These are phyloP conservation scores for Talaromyces ruber DNA, from an alignment of 495 filamentous ascomycete species.

Conservation along the genomic window DNA sequence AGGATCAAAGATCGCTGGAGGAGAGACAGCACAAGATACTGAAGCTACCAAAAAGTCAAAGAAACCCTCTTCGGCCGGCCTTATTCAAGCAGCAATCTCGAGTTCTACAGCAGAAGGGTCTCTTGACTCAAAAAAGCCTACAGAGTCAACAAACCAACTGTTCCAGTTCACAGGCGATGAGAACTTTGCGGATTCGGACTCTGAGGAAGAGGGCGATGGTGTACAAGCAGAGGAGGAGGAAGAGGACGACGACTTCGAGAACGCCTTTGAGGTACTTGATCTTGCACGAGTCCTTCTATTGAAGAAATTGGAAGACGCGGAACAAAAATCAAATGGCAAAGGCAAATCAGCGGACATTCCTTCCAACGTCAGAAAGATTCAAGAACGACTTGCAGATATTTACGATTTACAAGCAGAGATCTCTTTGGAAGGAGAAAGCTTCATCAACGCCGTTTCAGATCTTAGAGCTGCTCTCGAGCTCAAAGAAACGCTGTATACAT, in stretches of 20 bases:
- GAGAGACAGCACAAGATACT: slow-evolving; percentile 35
- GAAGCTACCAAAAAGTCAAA: slow-evolving; percentile 10
- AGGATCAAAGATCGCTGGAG: slow-evolving; percentile 65
- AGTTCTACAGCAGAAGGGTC: slow-evolving; percentile 12
- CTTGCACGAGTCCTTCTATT: slow-evolving; percentile 74
- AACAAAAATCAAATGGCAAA: slow-evolving; percentile 34
- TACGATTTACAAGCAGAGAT: slow-evolving; percentile 91
- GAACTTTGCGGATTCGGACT: slow-evolving; percentile 72
- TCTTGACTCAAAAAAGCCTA: slow-evolving; percentile 21
- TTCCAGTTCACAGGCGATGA: slow-evolving; percentile 95
- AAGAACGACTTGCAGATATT: slow-evolving; percentile 80
- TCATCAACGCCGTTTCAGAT: slow-evolving; percentile 72
- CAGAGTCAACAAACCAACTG: slow-evolving; percentile 35
- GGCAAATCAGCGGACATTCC: slow-evolving; percentile 44
- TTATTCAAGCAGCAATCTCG: slow-evolving; percentile 10
- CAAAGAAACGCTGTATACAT: slow-evolving; percentile 65
- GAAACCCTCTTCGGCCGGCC: background rate
- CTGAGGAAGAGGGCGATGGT: slow-evolving; percentile 51
- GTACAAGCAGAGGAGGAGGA: slow-evolving; percentile 48
- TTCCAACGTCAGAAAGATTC: slow-evolving; percentile 50
- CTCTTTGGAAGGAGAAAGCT: slow-evolving; percentile 87
- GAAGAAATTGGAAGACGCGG: slow-evolving; percentile 46
- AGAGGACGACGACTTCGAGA: slow-evolving; percentile 84
- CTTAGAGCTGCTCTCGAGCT: slow-evolving; percentile 64
- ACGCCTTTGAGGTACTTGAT: slow-evolving; percentile 88